These are phyloP conservation scores for Ilex aquifolium DNA, from an alignment of 257 asterid species.

Conservation along the genomic window DNA sequence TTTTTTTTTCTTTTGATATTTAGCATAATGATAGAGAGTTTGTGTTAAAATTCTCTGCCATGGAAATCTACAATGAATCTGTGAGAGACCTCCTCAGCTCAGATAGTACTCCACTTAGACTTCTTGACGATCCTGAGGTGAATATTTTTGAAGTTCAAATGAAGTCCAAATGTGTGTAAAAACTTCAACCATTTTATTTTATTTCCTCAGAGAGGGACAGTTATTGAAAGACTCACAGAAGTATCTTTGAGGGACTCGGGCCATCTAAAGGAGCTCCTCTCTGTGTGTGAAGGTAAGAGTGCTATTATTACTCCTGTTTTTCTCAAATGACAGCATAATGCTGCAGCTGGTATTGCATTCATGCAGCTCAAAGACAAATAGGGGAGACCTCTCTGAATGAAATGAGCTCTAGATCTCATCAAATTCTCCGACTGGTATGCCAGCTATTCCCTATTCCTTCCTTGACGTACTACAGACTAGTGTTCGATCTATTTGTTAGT, in stretches of 20 bases:
- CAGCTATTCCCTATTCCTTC: background rate
- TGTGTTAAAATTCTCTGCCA: slow-evolving; percentile 72
- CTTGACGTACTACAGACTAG: no score
- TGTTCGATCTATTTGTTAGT: no score
- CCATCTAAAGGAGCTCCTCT: slow-evolving; percentile 68
- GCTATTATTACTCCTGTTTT: background rate
- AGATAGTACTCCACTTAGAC: slow-evolving; percentile 63
- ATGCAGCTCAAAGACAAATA: slow-evolving; percentile 79
- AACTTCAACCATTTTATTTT: slow-evolving; percentile 2
- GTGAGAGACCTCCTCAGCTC: slow-evolving; percentile 75
- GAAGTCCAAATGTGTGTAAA: background rate
- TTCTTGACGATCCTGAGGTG: slow-evolving; percentile 96
- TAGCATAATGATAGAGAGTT: slow-evolving; percentile 46
- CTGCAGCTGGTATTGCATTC: slow-evolving; percentile 5
- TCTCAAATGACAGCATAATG: background rate
- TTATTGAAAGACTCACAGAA: slow-evolving; percentile 78
- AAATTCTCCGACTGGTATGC: slow-evolving; percentile 75
- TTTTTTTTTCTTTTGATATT: background rate
- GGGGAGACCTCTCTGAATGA: slow-evolving; percentile 91
- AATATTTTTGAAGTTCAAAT: slow-evolving; percentile 1
- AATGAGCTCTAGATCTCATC: slow-evolving; percentile 92
- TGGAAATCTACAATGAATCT: slow-evolving; percentile 92
- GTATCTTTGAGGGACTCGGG: slow-evolving; percentile 42
- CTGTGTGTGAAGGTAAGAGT: slow-evolving; percentile 66
- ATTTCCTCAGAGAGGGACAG: slow-evolving; percentile 64